Base-by-base conservation (phyloP, 345 rosid species). In the Garcia nutans region DNA sequence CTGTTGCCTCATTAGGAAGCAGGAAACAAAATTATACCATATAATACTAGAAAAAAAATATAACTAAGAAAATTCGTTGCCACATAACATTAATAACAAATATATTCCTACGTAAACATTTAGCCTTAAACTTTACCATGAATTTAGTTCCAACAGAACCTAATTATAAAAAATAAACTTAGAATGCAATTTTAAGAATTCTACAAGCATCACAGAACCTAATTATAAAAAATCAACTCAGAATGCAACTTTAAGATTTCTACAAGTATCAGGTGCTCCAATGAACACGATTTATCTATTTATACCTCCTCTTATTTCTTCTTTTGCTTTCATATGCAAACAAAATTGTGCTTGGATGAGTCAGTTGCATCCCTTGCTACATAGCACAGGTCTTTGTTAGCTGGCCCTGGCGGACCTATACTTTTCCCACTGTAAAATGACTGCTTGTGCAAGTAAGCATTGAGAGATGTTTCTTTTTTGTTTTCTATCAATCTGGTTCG, bases 21-120 rank as follows among this genome's bases (percentile, higher is more conserved):
- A 23, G 57, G 70, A 68, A 68, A 66, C 69, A 37, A 26, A 16
- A 33, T 67, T 67, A 22, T n/a, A 44, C 37, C 19, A 67, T 10
- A 23, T 60, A 4, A 6, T 33, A 60, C 37, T 33, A 3, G 41
- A 37, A 37, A 10, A 19, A 64, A 33, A 16, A 19, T 17, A 64
- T 64, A 37, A 3, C 6, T 15, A 33, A 64, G 47, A 64, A 64
- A 42, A 64, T 64, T 3, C 68, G 16, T 33, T 33, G 42, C 68
- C 7, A 5, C 68, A 23, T 28, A 37, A 55, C 12, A 33, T n/a
- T 71, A 56, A 50, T 5, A 10, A 12, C 19, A 68, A 71, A 56
- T n/a, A 2, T 41, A 56, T n/a, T 71, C 64, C 28, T 0, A 26
- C 20, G 12, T 26, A 57, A 56, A 37, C 31, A 28, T 71, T 6